These are phyloP conservation scores for Umbelopsis ramanniana DNA, from an alignment of 192 early-diverging fungal species.

Conservation along the genomic window DNA sequence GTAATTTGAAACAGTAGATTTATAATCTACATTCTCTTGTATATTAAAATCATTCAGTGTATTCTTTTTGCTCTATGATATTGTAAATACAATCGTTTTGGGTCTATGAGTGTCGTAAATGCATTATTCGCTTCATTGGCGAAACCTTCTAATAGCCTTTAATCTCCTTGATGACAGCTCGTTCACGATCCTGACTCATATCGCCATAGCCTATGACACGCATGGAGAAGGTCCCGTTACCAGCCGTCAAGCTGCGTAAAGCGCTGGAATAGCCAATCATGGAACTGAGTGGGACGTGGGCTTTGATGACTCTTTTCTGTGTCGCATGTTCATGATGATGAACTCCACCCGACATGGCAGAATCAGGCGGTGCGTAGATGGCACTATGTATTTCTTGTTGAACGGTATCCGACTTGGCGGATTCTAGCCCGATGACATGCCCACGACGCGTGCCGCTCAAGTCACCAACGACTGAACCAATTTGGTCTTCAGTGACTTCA, in stretches of 20 bases:
- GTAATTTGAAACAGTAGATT: not conserved
- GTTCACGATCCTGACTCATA: slow-evolving; percentile 75
- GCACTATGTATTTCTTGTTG: slow-evolving; percentile 44
- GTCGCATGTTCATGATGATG: slow-evolving; percentile 29
- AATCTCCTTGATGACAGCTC: slow-evolving; percentile 68
- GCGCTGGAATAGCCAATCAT: slow-evolving; percentile 86
- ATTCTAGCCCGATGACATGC: slow-evolving; percentile 64
- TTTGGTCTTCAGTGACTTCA: slow-evolving; percentile 66
- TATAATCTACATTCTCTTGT: not conserved
- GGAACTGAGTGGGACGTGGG: slow-evolving; percentile 75
- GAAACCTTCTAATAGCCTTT: slow-evolving; percentile 29
- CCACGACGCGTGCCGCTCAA: slow-evolving; percentile 79
- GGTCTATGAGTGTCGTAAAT: not conserved
- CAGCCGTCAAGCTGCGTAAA: slow-evolving; percentile 86
- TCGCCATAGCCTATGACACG: slow-evolving; percentile 79
- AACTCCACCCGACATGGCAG: slow-evolving; percentile 19
- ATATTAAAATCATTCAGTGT: not conserved
- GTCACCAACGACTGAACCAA: slow-evolving; percentile 83
- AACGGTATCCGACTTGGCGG: slow-evolving; percentile 33
- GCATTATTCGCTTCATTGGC: no score
- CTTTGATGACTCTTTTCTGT: slow-evolving; percentile 53
- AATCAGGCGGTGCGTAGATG: slow-evolving; percentile 55
- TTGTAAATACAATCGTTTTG: slow-evolving; percentile 10
- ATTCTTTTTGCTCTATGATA: not conserved
- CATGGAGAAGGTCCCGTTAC: slow-evolving; percentile 86